These are phyloP conservation scores for Alternaria infectoria DNA, from an alignment of 2,329 filamentous ascomycete species.

Conservation along the genomic window DNA sequence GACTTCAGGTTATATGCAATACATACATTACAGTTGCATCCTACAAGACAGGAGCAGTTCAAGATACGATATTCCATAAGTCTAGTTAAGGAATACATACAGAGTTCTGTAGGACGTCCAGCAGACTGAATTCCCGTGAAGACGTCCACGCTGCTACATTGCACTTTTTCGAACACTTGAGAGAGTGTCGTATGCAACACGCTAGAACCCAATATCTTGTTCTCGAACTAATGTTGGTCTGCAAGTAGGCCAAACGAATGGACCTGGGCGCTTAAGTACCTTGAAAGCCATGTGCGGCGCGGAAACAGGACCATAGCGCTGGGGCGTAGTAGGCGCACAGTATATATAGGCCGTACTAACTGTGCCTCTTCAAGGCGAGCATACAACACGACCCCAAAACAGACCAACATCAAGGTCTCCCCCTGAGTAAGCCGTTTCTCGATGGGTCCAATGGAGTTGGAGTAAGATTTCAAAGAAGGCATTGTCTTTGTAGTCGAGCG, in stretches of 20 bases:
- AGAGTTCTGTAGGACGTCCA: background rate
- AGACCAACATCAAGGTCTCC: background rate
- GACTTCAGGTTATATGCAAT: background rate
- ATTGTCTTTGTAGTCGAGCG: background rate
- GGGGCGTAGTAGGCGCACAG: slow-evolving; percentile 3
- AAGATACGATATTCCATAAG: background rate
- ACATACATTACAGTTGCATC: background rate
- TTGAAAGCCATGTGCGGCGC: slow-evolving; percentile 5
- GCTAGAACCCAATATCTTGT: background rate
- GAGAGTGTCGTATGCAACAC: background rate
- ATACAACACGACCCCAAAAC: background rate
- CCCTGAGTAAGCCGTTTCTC: background rate
- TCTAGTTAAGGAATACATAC: background rate
- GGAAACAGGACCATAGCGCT: background rate
- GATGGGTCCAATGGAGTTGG: background rate
- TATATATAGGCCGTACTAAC: background rate
- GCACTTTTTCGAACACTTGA: background rate
- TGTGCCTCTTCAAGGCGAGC: background rate
- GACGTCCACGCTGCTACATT: background rate
- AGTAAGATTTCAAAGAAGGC: slow-evolving; percentile 2
- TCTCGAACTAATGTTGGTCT: background rate
- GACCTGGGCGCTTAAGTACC: slow-evolving; percentile 6
- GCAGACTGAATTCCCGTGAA: background rate
- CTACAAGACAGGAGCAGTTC: background rate
- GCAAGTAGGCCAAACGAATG: background rate